These are phyloP conservation scores for Pseudogymnoascus verrucosus DNA, from an alignment of 2,329 filamentous ascomycete species.

Conservation along the genomic window DNA sequence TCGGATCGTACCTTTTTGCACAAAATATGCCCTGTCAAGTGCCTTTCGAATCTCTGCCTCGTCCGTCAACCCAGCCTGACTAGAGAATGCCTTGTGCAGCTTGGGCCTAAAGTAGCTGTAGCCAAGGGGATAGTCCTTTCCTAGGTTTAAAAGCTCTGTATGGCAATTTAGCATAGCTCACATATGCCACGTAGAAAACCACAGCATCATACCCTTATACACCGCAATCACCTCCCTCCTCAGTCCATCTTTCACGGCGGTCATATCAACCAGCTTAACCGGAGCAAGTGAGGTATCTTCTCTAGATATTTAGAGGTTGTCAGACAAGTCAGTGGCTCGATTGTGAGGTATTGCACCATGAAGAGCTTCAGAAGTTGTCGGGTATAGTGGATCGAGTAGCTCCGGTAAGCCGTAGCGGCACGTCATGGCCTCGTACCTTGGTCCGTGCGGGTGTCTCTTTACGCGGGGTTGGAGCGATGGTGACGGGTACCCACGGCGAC, in stretches of 20 bases:
- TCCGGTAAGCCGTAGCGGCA: background rate
- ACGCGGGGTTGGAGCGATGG: constrained; percentile 13
- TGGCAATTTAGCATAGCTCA: background rate
- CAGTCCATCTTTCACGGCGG: constrained; percentile 35
- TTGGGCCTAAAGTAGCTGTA: constrained; percentile 74
- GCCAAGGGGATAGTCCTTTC: constrained; percentile 79
- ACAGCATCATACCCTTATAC: constrained; percentile 64
- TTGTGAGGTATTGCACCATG: background rate
- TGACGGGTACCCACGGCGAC: constrained; percentile 13
- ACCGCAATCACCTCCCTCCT: constrained; percentile 73
- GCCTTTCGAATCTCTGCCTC: constrained; percentile 68
- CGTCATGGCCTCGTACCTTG: background rate
- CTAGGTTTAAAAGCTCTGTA: constrained; percentile 74
- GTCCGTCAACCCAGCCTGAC: constrained; percentile 61
- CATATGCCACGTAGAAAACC: background rate
- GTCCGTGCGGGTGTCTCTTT: constrained; percentile 1
- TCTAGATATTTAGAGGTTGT: background rate
- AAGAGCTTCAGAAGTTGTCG: background rate
- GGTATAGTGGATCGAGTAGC: background rate
- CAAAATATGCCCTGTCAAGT: constrained; percentile 73
- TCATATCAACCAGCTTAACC: background rate
- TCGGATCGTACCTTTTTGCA: constrained; percentile 66
- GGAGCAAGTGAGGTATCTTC: background rate
- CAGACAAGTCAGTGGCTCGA: background rate
- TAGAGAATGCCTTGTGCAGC: constrained; percentile 77